Conservation (phyloP, 768 basidiomycete species). For the Leccinum boreale region DNA sequence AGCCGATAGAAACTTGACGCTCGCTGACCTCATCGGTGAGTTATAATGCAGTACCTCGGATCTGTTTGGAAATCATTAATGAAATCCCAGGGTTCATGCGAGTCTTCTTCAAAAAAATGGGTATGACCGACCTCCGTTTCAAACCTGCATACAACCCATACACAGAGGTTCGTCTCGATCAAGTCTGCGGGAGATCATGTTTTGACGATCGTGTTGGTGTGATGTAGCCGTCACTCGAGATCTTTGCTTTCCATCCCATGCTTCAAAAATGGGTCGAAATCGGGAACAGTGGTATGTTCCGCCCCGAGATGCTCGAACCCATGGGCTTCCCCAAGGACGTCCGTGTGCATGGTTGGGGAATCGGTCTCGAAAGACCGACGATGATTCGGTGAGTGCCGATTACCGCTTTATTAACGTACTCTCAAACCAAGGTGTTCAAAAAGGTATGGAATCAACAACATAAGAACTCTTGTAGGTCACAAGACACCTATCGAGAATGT, state of each 20-base stretch:
- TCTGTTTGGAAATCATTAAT: not conserved
- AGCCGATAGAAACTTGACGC: conserved; percentile 86
- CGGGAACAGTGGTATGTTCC: conserved; percentile 99
- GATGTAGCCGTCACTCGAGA: conserved; percentile 86
- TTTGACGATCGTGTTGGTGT: conserved; percentile 4
- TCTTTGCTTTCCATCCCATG: conserved; percentile 96
- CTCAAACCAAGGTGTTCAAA: conserved; percentile 2
- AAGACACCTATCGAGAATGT: conserved; percentile 90
- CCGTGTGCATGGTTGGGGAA: conserved; percentile 95
- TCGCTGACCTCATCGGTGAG: conserved; percentile 93
- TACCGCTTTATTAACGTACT: not conserved
- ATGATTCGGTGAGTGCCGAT: conserved; percentile 83
- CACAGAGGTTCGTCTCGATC: conserved; percentile 64
- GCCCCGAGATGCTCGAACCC: conserved; percentile 98
- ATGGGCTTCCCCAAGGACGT: conserved; percentile 98
- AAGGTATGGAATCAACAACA: conserved; percentile 97
- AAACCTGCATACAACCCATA: conserved; percentile 99
- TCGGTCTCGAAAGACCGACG: conserved; percentile 91
- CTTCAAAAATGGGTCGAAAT: conserved; percentile 96
- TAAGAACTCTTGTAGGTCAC: conserved; percentile 94
- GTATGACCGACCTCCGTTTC: conserved; percentile 89
- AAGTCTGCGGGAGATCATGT: not conserved
- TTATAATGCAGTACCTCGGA: not conserved
- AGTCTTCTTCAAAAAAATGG: conserved; percentile 98
- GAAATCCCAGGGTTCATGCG: conserved; percentile 84